Percentiles rank a stretch among this genome's conserved stretches.
Evolutionary conservation across 2,329 filamentous ascomycete species (phyloP).

Genomic region (Magnaporthales sp.): DNA sequence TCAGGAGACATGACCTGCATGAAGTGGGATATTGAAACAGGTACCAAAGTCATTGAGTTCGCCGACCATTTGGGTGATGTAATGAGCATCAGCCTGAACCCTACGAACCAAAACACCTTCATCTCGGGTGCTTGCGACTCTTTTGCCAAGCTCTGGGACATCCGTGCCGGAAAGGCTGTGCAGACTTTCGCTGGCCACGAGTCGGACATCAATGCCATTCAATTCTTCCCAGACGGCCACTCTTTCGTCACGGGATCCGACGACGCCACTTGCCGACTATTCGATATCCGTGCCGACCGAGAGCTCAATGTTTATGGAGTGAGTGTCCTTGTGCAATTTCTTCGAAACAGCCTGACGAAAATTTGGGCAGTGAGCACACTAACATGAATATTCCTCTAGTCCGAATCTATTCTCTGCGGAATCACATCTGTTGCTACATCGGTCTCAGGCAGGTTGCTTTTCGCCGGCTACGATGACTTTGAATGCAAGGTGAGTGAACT

Average conservation of each 20-base stretch:
- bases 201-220: slow-evolving; percentile 98
- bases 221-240: slow-evolving; percentile 98
- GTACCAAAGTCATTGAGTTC: slow-evolving; percentile 94
- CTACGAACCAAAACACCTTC: slow-evolving; percentile 97
- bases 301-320: slow-evolving; percentile 62
- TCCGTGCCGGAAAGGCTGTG: slow-evolving; percentile 93
- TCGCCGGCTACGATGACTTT: slow-evolving; percentile 97
- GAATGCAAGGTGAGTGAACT: slow-evolving; percentile 83
- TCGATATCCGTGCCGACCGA: slow-evolving; percentile 93
- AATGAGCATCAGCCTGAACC: slow-evolving; percentile 99
- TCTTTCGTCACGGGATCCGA: slow-evolving; percentile 97
- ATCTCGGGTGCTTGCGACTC: slow-evolving; percentile 98
- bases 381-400: slow-evolving; percentile 42
- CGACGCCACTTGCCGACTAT: slow-evolving; percentile 92
- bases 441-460: slow-evolving; percentile 87
- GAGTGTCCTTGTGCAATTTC: slow-evolving; percentile 24
- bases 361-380: background rate
- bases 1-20: slow-evolving; percentile 99
- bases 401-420: slow-evolving; percentile 92
- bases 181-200: slow-evolving; percentile 98
- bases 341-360: background rate
- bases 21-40: slow-evolving; percentile 99
- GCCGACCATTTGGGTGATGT: slow-evolving; percentile 97
- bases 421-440: slow-evolving; percentile 98
- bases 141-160: slow-evolving; percentile 98